A percentile compares a stretch with the other conserved stretches of the same genome.
These are phyloP conservation scores for Chenopodium formosanum DNA, from an alignment of 148 eudicot genomes.

Conservation along the genomic window DNA sequence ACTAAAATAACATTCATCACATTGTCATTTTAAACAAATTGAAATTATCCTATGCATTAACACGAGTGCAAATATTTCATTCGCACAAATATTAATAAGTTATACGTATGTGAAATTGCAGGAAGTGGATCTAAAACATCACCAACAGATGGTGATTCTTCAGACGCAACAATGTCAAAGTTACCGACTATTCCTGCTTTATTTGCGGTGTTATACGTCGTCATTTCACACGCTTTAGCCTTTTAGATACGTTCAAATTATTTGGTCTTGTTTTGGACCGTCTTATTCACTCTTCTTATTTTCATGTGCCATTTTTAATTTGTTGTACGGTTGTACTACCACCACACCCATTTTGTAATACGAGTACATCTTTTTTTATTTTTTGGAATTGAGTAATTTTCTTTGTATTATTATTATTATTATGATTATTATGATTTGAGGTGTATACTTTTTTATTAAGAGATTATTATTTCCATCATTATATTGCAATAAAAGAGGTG, in stretches of 20 bases:
- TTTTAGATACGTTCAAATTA: neutral
- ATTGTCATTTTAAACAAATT: too few species aligned
- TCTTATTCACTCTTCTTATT: neutral
- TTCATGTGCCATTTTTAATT: neutral
- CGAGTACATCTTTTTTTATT: neutral
- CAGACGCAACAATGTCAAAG: conserved; percentile 26
- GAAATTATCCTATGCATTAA: too few species aligned
- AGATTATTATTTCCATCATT: neutral
- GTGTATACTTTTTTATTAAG: neutral
- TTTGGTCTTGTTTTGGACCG: neutral
- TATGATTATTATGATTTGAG: neutral
- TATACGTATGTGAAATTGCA: neutral
- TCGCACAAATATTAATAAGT: too few species aligned
- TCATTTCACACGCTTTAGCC: conserved; percentile 8
- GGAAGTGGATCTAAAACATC: conserved; percentile 28
- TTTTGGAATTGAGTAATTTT: neutral
- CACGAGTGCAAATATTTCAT: too few species aligned
- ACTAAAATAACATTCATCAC: too few species aligned
- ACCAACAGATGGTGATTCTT: conserved; percentile 28
- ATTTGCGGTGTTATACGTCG: conserved; percentile 15
- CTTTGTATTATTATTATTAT: neutral
- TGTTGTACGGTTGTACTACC: neutral
- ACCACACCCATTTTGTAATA: neutral
- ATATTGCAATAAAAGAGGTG: neutral
- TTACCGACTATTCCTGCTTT: conserved; percentile 17